Evolutionary conservation across 2,329 filamentous ascomycete genomes (phyloP), one percentile per base, ranked within the genome.

Genomic region (Xylaria sp.): DNA sequence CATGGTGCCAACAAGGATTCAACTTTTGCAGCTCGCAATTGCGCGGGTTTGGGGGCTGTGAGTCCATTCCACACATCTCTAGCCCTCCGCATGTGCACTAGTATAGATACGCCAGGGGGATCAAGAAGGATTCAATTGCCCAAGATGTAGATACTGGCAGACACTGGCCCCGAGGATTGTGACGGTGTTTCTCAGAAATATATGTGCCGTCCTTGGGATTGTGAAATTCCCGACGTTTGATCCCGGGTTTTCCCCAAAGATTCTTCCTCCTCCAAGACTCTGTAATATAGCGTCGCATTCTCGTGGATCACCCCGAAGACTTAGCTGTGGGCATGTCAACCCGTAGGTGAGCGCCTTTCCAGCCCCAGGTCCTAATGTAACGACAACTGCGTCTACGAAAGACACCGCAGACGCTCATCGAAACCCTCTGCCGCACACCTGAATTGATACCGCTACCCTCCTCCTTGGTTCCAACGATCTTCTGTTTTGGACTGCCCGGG

Each of bases 401-500:
- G 59, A 15, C 36, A 54, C 33, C 62, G 49, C 28, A 46, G 15
- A 46, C 41, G 13, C 18, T 51, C 36, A 20, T 66, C 41, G 20
- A 62, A 41, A 15, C 4, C n/a, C 15, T 62, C 54, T 56, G 13
- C 9, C 20, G 41, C 62, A 56, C 62, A 28, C 66, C 57, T 39
- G 25, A 28, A 18, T 56, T 62, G 49, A 59, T 67, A 61, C 31
- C 25, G 49, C 63, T 55, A 67, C 63, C 62, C 67, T 65, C 55
- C 59, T 63, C 60, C 63, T 48, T 18, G 46, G 41, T 23, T 23
- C 23, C 23, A 41, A 39, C 48, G 33, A 31, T n/a, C 55, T 69
- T 57, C 54, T 1, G 55, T 18, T 13, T 23, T 48, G 9, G 49
- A 69, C 67, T 69, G 58, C 67, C 59, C 25, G 67, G 67, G 67